A percentile compares a stretch with the other conserved stretches of the same genome.
Evolutionary conservation across 495 filamentous ascomycete species (phyloP).

Genomic region (Friedmanniomyces simplex): DNA sequence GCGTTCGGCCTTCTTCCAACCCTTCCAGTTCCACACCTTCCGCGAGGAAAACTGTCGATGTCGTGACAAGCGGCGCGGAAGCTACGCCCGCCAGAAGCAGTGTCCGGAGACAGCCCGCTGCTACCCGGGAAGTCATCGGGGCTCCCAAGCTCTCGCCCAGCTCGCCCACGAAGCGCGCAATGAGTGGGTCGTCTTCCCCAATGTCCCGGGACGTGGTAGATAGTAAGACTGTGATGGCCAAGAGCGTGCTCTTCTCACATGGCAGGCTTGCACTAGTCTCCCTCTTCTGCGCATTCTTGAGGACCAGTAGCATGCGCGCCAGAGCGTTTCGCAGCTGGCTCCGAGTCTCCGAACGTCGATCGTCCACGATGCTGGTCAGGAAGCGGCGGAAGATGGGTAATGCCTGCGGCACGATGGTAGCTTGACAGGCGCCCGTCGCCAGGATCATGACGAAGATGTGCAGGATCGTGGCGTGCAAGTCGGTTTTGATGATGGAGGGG

Average conservation of each 20-base stretch:
- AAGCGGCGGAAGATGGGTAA: conserved; percentile 90
- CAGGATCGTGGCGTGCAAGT: conserved; percentile 91
- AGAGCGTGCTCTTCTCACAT: conserved; percentile 86
- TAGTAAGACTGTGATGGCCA: conserved; percentile 79
- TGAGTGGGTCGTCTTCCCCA: conserved; percentile 58
- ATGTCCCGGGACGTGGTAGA: conserved; percentile 66
- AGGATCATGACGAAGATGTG: conserved; percentile 95
- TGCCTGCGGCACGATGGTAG: conserved; percentile 77
- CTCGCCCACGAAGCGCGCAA: conserved; percentile 60
- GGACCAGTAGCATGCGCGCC: conserved; percentile 65
- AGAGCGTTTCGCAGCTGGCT: conserved; percentile 62
- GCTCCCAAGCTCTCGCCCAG: conserved; percentile 77
- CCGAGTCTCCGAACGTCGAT: conserved; percentile 49
- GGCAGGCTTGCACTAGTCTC: conserved; percentile 69
- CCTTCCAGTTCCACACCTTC: conserved; percentile 54
- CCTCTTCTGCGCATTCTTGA: conserved; percentile 71
- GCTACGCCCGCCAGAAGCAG: conserved; percentile 60
- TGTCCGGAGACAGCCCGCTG: conserved; percentile 75
- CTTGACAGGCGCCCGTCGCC: conserved; percentile 74
- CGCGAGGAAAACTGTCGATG: conserved; percentile 62
- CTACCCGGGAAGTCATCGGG: conserved; percentile 71
- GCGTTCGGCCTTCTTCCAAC: conserved; percentile 57
- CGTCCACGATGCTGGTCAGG: conserved; percentile 33
- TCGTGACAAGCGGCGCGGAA: conserved; percentile 61
- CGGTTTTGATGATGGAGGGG: conserved; percentile 88